A percentile compares a stretch with the other conserved stretches of the same genome.
These are phyloP conservation scores for Jasminum sambac DNA, from an alignment of 257 asterid species.

Conservation along the genomic window DNA sequence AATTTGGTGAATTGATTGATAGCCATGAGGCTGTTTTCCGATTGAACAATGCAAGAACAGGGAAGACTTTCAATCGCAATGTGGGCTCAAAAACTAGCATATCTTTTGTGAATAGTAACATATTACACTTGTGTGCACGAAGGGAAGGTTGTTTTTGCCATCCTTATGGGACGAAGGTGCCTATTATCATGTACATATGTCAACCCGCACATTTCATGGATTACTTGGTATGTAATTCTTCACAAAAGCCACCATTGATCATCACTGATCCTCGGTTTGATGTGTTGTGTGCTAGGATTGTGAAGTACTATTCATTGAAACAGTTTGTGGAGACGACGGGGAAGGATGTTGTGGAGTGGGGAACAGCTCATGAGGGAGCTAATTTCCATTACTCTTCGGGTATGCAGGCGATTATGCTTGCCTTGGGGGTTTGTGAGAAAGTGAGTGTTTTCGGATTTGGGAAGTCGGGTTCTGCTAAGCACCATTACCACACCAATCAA, in stretches of 20 bases:
- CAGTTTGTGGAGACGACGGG: conserved; percentile 51
- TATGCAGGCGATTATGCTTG: conserved; percentile 88
- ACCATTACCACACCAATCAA: conserved; percentile 93
- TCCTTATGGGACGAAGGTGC: conserved; percentile 75
- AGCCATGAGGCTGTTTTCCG: conserved; percentile 78
- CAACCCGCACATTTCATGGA: conserved; percentile 92
- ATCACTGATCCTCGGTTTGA: conserved; percentile 79
- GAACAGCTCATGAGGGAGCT: conserved; percentile 60
- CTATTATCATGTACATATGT: conserved; percentile 75
- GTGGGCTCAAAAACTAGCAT: conserved; percentile 77
- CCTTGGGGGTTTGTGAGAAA: conserved; percentile 81
- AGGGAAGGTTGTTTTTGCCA: conserved; percentile 87
- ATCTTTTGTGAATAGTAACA: conserved; percentile 88
- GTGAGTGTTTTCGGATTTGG: conserved; percentile 89
- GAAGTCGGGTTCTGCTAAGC: conserved; percentile 62
- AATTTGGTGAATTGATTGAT: conserved; percentile 62
- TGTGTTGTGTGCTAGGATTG: conserved; percentile 66
- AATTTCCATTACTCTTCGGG: conserved; percentile 95
- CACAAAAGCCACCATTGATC: conserved; percentile 63
- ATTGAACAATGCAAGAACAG: conserved; percentile 72
- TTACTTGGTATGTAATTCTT: conserved; percentile 73
- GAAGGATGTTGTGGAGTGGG: conserved; percentile 64
- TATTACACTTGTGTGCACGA: conserved; percentile 73
- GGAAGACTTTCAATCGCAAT: conserved; percentile 47
- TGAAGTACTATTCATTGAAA: conserved; percentile 79